These are phyloP conservation scores for Talaromyces stipitatus DNA, from an alignment of 495 filamentous ascomycete species.

Conservation along the genomic window DNA sequence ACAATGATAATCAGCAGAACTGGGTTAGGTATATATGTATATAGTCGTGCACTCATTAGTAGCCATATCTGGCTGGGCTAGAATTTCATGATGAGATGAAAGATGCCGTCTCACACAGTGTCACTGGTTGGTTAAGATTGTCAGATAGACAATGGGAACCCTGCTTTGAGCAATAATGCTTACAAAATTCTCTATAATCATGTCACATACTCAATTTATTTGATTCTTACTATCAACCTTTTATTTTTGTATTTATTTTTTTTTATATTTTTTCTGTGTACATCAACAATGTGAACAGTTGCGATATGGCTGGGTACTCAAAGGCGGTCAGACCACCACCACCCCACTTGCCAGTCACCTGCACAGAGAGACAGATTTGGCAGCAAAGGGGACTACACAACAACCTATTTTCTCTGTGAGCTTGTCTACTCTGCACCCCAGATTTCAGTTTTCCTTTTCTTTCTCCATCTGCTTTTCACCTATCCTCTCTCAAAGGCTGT, in stretches of 20 bases:
- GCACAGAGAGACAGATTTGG: slow-evolving; percentile 1
- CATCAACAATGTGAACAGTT: background rate
- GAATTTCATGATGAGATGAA: too few species aligned
- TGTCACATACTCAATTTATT: too few species aligned
- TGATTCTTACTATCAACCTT: too few species aligned
- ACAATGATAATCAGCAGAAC: background rate
- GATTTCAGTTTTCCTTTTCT: background rate
- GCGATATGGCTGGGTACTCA: too few species aligned
- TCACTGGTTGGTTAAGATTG: too few species aligned
- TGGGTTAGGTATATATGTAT: background rate
- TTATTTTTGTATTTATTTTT: too few species aligned
- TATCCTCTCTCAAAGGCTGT: background rate
- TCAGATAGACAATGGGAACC: too few species aligned
- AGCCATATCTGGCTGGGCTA: too few species aligned
- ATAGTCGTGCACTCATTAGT: background rate
- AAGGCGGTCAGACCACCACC: slow-evolving; percentile 2
- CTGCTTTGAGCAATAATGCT: too few species aligned
- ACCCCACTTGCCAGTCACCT: slow-evolving; percentile 1
- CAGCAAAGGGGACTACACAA: background rate
- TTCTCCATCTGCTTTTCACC: background rate
- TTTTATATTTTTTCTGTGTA: background rate
- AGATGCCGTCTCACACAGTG: too few species aligned
- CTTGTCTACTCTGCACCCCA: background rate
- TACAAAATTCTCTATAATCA: too few species aligned
- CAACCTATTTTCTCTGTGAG: background rate